Conservation (phyloP, 2,329 filamentous ascomycete species). For the Penicillium glabrum region DNA sequence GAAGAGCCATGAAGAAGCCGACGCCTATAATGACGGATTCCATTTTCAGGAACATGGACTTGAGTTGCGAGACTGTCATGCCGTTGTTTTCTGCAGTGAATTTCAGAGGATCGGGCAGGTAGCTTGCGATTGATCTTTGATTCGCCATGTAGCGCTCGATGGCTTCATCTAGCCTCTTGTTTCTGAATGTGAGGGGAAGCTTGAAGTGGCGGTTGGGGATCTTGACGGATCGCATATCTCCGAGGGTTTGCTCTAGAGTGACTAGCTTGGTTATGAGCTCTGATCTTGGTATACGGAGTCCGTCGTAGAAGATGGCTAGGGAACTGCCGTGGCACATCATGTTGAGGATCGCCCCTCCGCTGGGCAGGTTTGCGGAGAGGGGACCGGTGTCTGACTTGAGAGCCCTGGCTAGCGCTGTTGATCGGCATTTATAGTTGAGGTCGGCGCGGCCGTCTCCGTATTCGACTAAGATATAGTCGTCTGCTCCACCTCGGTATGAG, state of each 20-base stretch:
- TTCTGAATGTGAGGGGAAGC: slow-evolving; percentile 47
- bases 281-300: slow-evolving; percentile 9
- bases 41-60: slow-evolving; percentile 52
- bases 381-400: background rate
- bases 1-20: slow-evolving; percentile 58
- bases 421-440: slow-evolving; percentile 57
- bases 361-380: background rate
- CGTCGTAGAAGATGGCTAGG: slow-evolving; percentile 44
- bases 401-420: slow-evolving; percentile 53
- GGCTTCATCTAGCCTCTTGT: slow-evolving; percentile 46
- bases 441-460: slow-evolving; percentile 59
- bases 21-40: slow-evolving; percentile 55
- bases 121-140: slow-evolving; percentile 61
- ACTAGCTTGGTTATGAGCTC: background rate
- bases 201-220: slow-evolving; percentile 48
- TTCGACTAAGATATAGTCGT: slow-evolving; percentile 58
- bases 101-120: slow-evolving; percentile 61
- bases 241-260: slow-evolving; percentile 39
- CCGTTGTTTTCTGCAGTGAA: slow-evolving; percentile 59
- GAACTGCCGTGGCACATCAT: background rate
- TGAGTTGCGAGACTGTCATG: slow-evolving; percentile 49
- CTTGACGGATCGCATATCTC: slow-evolving; percentile 41
- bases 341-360: background rate
- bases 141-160: slow-evolving; percentile 62
- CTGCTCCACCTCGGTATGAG: slow-evolving; percentile 36